phyloP scores from a whole-genome alignment of 345 rosid species.

The Hibiscus trionum region DNA sequence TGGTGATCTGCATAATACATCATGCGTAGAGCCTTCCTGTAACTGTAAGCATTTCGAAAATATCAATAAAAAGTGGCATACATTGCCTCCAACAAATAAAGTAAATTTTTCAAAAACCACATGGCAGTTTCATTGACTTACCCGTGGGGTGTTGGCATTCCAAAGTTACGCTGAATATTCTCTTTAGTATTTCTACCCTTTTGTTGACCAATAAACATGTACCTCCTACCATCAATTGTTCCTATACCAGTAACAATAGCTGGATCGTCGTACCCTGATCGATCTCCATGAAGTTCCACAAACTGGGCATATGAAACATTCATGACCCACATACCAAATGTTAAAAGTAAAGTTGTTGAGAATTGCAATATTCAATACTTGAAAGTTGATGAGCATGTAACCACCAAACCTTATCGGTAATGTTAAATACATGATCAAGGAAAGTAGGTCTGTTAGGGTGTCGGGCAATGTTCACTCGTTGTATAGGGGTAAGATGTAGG shows the following conservation, averaged over 20 bases:
- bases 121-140: slow-evolving; percentile 25
- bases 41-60: slow-evolving; percentile 32
- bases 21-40: slow-evolving; percentile 80
- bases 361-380: not conserved
- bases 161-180: slow-evolving; percentile 88
- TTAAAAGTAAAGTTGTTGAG: not conserved
- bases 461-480: slow-evolving; percentile 90
- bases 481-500: slow-evolving; percentile 72
- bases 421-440: slow-evolving; percentile 86
- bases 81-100: not conserved
- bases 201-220: slow-evolving; percentile 97
- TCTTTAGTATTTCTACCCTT: slow-evolving; percentile 99
- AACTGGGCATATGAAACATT: slow-evolving; percentile 40
- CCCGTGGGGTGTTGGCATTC: slow-evolving; percentile 99
- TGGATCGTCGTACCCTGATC: slow-evolving; percentile 96
- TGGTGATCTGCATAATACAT: slow-evolving; percentile 87
- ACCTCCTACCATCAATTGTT: slow-evolving; percentile 74
- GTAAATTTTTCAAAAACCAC: not conserved
- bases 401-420: slow-evolving; percentile 74
- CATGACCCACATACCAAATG: not conserved
- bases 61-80: slow-evolving; percentile 11
- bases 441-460: slow-evolving; percentile 98
- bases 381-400: slow-evolving; percentile 8
- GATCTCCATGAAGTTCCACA: slow-evolving; percentile 98
- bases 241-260: slow-evolving; percentile 96